Conservation (phyloP, 129 eudicot species). For the Artemisia argyi region DNA sequence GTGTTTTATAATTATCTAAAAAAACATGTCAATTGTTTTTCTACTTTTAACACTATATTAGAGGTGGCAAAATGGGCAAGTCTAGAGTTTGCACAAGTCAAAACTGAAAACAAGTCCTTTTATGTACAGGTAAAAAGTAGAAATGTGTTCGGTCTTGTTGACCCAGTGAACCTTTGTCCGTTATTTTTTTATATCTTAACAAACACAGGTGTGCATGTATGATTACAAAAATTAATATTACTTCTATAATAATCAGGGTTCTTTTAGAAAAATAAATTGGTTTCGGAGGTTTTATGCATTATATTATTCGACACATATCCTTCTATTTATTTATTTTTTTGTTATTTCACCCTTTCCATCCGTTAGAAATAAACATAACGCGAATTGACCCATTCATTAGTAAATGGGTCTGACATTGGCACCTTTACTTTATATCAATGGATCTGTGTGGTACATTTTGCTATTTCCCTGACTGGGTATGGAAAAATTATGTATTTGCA, state of each 20-base stretch:
- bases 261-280: no score
- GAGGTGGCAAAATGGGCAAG: not conserved
- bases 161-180: no score
- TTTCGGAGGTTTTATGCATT: not conserved
- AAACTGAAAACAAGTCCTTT: not conserved
- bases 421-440: not conserved
- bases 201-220: no score
- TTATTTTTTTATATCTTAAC: no score
- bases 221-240: no score
- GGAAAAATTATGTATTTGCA: slow-evolving; percentile 32
- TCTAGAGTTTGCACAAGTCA: not conserved
- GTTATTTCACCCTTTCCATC: not conserved
- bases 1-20: not conserved
- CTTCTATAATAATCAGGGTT: not conserved
- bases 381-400: not conserved
- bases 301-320: not conserved
- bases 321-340: not conserved
- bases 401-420: not conserved
- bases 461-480: not conserved
- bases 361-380: not conserved
- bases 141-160: not conserved
- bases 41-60: not conserved
- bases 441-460: not conserved
- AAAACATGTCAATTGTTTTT: not conserved
- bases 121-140: not conserved